phyloP scores from a whole-genome alignment of 2,329 filamentous ascomycete species.

The Paracamarosporium sp. region DNA sequence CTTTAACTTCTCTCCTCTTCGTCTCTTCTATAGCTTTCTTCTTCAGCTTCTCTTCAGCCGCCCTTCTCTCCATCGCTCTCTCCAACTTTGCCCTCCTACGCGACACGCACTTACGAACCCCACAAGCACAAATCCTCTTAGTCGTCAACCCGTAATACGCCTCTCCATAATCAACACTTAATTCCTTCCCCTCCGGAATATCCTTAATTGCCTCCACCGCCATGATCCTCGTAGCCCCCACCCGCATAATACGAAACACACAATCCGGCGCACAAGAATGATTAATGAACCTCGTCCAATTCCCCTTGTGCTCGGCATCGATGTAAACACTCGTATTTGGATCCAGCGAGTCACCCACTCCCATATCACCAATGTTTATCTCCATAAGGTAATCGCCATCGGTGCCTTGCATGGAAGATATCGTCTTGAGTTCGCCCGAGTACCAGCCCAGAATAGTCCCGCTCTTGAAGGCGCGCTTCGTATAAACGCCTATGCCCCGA shows the following conservation, averaged over 20 bases:
- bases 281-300: slow-evolving; percentile 29
- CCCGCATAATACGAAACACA: slow-evolving; percentile 12
- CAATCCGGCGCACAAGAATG: slow-evolving; percentile 18
- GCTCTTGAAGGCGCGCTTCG: slow-evolving; percentile 12
- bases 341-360: not conserved
- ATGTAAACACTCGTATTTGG: slow-evolving; percentile 5
- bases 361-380: slow-evolving; percentile 13
- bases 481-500: slow-evolving; percentile 20
- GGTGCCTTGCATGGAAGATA: not conserved
- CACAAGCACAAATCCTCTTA: slow-evolving; percentile 16
- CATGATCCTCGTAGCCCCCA: slow-evolving; percentile 21
- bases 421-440: slow-evolving; percentile 14
- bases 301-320: slow-evolving; percentile 14
- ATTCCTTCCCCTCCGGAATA: slow-evolving; percentile 14
- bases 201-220: slow-evolving; percentile 11
- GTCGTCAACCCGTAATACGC: slow-evolving; percentile 18
- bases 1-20: not conserved
- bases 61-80: not conserved
- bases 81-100: slow-evolving; percentile 1
- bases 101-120: slow-evolving; percentile 15
- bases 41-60: not conserved
- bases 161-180: slow-evolving; percentile 22
- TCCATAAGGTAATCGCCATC: slow-evolving; percentile 23
- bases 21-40: not conserved
- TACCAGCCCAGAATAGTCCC: slow-evolving; percentile 23